phyloP scores from a whole-genome alignment of 2,329 filamentous ascomycete genomes.

The Fusarium protoensiforme region DNA sequence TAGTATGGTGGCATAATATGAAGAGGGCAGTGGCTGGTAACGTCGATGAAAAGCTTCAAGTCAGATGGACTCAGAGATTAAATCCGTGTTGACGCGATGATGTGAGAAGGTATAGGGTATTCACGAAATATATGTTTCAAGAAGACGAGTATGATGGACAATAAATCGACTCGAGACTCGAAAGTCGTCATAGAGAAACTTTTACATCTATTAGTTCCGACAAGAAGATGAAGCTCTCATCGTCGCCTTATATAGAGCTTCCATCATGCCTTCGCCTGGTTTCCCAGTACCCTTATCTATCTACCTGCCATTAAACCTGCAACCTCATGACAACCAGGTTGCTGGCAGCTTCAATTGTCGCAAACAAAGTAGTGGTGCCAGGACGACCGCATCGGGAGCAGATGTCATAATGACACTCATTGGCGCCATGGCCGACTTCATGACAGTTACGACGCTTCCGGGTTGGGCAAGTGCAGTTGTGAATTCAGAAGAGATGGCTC shows the following conservation, averaged over 20 bases:
- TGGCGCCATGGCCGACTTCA: neutral
- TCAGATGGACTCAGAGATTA: too few species aligned
- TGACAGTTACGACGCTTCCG: neutral
- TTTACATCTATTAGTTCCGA: neutral
- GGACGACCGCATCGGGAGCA: neutral
- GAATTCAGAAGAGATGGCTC: neutral
- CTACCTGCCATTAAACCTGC: neutral
- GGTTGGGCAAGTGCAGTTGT: neutral
- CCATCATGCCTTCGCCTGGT: constrained; percentile 27
- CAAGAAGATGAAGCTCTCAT: neutral
- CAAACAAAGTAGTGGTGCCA: too few species aligned
- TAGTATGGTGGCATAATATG: too few species aligned
- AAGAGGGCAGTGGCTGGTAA: too few species aligned
- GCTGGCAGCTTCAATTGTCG: too few species aligned
- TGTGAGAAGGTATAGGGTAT: neutral
- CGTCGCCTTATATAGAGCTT: neutral
- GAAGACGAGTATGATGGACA: neutral
- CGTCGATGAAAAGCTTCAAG: too few species aligned
- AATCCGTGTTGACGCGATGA: too few species aligned
- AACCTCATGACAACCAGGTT: neutral
- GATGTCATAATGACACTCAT: neutral
- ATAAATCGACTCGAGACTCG: neutral
- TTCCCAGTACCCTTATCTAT: constrained; percentile 27
- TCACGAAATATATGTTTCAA: neutral
- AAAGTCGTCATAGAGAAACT: neutral